A percentile compares a stretch with the other conserved stretches of the same genome.
Conservation (phyloP, 164 flowering plant genomes). For the Berberis thunbergii region DNA sequence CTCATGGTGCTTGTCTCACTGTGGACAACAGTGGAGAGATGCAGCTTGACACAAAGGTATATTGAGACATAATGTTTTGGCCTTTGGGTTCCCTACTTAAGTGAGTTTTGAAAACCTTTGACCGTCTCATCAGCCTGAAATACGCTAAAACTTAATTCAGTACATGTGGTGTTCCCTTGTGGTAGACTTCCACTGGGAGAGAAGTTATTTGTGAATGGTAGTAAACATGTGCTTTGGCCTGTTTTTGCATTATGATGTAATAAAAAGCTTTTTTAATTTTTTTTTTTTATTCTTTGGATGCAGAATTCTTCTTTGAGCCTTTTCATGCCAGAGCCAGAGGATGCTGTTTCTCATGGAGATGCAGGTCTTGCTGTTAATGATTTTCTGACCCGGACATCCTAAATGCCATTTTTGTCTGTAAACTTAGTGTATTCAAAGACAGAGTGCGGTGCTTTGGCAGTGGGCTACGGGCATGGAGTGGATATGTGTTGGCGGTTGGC, state of each 20-base stretch:
- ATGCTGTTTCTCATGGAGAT: constrained; percentile 97
- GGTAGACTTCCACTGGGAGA: neutral
- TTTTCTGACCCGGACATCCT: constrained; percentile 62
- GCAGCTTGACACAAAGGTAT: constrained; percentile 84
- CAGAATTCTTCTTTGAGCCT: constrained; percentile 73
- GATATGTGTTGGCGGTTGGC: too few species aligned
- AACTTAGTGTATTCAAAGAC: constrained; percentile 8
- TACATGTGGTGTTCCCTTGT: neutral
- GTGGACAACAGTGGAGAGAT: constrained; percentile 57
- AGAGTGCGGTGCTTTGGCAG: neutral
- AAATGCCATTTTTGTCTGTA: constrained; percentile 14
- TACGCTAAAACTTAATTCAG: neutral
- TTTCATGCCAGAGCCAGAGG: constrained; percentile 93
- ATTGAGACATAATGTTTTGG: neutral
- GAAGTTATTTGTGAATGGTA: neutral
- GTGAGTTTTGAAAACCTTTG: neutral
- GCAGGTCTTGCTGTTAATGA: constrained; percentile 90
- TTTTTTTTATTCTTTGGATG: constrained; percentile 2
- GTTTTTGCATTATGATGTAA: neutral
- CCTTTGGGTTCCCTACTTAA: neutral
- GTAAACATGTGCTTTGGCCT: neutral
- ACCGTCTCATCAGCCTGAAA: neutral
- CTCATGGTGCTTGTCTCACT: constrained; percentile 78
- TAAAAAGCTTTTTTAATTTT: neutral
- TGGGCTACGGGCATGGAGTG: too few species aligned